Evolutionary conservation across 345 rosid genomes (phyloP), one percentile per base, ranked within the genome.

Genomic region (Melaleuca alternifolia): DNA sequence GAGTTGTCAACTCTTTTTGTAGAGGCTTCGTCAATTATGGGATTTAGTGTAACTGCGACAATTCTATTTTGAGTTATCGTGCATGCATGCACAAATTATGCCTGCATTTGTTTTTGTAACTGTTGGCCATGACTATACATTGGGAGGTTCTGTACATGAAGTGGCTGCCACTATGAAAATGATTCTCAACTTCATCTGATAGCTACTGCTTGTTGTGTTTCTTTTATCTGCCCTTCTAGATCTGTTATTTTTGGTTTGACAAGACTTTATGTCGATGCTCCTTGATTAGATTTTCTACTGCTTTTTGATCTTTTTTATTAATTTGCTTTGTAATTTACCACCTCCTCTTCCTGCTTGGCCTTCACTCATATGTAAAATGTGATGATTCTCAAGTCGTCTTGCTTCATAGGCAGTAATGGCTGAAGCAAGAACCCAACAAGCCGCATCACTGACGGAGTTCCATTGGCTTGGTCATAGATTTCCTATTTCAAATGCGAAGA

Each of bases 401-500:
- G 76, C 33, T 88, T 88, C 85, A 86, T 90, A 98, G 99, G 99
- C 97, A 90, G 99, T 91, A 86, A 94, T 96, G 97, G 97, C 97
- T 26, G 99, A 96, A 92, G 99, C 98, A 84, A 96, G 99, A 92
- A 93, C 98, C 85, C 98, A 98, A 87, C 99, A 98, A 89, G 99
- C 99, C 83, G 98, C 98, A 87, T 96, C 99, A 24, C 89, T 98
- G 92, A 98, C 98, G 16, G 99, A 98, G 93, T 94, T 98, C 87
- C 92, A 91, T 65, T 98, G 99, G 99, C 98, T 98, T 90, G 99
- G 99, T 84, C 94, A 95, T 91, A 94, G 90, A 89, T 96, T 92
- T 91, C 99, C 99, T 20, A 92, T 98, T 88, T 91, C 96, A 65
- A 96, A 96, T 93, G 96, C 99, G 84, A 98, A 98, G 92, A 95